Evolutionary conservation across 768 basidiomycete species (phyloP).

Genomic region (Leccinum subgranulosum): DNA sequence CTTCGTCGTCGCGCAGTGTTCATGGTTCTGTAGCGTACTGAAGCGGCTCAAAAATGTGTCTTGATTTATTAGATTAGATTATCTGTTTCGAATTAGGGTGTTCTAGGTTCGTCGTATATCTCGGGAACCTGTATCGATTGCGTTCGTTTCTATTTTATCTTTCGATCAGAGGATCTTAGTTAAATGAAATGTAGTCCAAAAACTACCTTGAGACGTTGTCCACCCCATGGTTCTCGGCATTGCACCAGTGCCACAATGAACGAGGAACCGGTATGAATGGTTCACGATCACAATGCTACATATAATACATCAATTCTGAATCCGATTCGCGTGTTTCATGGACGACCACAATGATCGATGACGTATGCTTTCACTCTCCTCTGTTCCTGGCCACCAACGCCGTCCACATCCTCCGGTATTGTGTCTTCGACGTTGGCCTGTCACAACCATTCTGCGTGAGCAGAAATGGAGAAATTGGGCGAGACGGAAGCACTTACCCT

Average conservation of each 20-base stretch:
- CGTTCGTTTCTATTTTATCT: slow-evolving; percentile 12
- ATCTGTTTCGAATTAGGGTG: slow-evolving; percentile 6
- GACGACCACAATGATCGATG: slow-evolving; percentile 60
- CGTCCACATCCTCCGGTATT: slow-evolving; percentile 85
- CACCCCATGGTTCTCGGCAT: background rate
- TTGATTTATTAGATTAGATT: slow-evolving; percentile 2
- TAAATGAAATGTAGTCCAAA: background rate
- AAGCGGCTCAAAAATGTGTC: background rate
- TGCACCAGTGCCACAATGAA: background rate
- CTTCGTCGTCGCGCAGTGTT: background rate
- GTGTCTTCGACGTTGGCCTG: slow-evolving; percentile 83
- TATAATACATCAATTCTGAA: background rate
- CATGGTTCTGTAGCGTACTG: background rate
- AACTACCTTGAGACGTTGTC: background rate
- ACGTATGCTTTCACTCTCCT: slow-evolving; percentile 75
- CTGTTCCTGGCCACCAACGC: slow-evolving; percentile 89
- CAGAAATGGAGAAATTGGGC: background rate
- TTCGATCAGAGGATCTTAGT: slow-evolving; percentile 6
- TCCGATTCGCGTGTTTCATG: slow-evolving; percentile 8
- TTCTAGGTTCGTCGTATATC: background rate
- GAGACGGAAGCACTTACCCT: slow-evolving; percentile 52
- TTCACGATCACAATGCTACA: background rate
- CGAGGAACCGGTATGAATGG: background rate
- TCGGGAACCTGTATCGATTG: background rate
- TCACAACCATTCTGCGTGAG: background rate